A percentile compares a stretch with the other conserved stretches of the same genome.
These are phyloP conservation scores for Coemansia sp. DNA, from an alignment of 192 early-diverging fungal genomes.

Conservation along the genomic window DNA sequence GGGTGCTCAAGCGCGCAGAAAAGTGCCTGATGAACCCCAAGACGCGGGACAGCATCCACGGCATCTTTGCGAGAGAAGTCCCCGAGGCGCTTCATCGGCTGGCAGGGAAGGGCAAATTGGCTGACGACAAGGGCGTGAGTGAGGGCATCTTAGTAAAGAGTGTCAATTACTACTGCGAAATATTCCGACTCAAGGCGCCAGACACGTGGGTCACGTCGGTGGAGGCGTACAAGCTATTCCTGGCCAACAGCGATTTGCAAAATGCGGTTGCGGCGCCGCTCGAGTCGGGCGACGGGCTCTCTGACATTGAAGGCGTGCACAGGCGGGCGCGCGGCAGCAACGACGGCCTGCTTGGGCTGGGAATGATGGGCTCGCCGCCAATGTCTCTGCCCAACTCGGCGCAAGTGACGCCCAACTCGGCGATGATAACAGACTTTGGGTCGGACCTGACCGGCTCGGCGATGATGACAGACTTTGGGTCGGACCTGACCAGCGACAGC, in stretches of 20 bases:
- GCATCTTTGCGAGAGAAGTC: conserved; percentile 28
- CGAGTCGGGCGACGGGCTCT: neutral
- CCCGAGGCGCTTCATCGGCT: conserved; percentile 14
- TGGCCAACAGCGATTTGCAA: conserved; percentile 28
- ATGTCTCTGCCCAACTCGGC: conserved; percentile 6
- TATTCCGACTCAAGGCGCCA: conserved; percentile 38
- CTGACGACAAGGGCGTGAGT: neutral
- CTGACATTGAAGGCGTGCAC: neutral
- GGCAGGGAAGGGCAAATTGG: neutral
- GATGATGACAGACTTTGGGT: conserved; percentile 26
- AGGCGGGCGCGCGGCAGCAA: neutral
- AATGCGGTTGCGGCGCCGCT: neutral
- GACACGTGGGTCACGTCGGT: conserved; percentile 33
- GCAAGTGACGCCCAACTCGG: conserved; percentile 19
- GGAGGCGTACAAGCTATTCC: conserved; percentile 36
- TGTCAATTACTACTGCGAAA: conserved; percentile 51
- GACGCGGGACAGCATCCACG: conserved; percentile 46
- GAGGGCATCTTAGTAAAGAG: conserved; percentile 32
- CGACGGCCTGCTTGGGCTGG: neutral
- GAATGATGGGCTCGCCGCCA: conserved; percentile 14
- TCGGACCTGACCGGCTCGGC: neutral
- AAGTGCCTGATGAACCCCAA: conserved; percentile 46
- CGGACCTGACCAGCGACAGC: conserved; percentile 14
- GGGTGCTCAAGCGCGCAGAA: conserved; percentile 23
- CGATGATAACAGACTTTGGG: conserved; percentile 25